Evolutionary conservation across 2,329 filamentous ascomycete species (phyloP).

Genomic region (Saccharata proteae): DNA sequence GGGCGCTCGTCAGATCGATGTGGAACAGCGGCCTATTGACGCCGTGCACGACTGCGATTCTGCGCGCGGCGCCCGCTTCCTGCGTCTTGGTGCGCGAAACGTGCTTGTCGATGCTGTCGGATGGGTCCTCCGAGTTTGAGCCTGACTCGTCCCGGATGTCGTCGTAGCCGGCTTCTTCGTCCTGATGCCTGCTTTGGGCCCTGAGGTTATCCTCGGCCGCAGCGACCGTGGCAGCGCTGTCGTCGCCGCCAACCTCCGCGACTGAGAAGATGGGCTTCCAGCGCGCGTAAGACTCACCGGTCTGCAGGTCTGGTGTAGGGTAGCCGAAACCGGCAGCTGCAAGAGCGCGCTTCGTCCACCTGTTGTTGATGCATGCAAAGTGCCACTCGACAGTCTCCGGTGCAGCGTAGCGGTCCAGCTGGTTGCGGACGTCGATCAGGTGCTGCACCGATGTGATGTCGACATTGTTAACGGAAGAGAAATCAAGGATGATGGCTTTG

Average conservation of each 20-base stretch:
- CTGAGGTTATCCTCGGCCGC: slow-evolving; percentile 37
- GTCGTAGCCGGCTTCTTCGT: slow-evolving; percentile 4
- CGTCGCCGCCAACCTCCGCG: slow-evolving; percentile 64
- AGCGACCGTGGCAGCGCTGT: slow-evolving; percentile 57
- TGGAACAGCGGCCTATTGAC: slow-evolving; percentile 88
- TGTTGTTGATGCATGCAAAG: slow-evolving; percentile 83
- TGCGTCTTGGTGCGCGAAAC: slow-evolving; percentile 12
- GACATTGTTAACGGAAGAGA: slow-evolving; percentile 85
- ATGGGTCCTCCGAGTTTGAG: too few relatives aligned
- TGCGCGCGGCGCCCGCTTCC: slow-evolving; percentile 16
- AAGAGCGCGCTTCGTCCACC: slow-evolving; percentile 87
- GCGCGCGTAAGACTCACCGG: slow-evolving; percentile 44
- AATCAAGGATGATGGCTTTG: slow-evolving; percentile 86
- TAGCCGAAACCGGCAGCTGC: slow-evolving; percentile 81
- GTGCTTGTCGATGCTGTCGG: not conserved
- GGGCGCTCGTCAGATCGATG: slow-evolving; percentile 75
- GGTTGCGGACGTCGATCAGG: slow-evolving; percentile 87
- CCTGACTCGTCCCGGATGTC: not conserved
- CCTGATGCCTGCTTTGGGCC: not conserved
- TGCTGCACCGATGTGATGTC: slow-evolving; percentile 88
- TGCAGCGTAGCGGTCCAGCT: slow-evolving; percentile 72
- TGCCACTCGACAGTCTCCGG: slow-evolving; percentile 89
- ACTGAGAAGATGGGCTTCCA: slow-evolving; percentile 97
- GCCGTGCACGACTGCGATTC: slow-evolving; percentile 63
- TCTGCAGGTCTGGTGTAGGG: slow-evolving; percentile 45